These are phyloP conservation scores for Carex kokanica DNA, from an alignment of 176 grass and related monocot species.

Conservation along the genomic window DNA sequence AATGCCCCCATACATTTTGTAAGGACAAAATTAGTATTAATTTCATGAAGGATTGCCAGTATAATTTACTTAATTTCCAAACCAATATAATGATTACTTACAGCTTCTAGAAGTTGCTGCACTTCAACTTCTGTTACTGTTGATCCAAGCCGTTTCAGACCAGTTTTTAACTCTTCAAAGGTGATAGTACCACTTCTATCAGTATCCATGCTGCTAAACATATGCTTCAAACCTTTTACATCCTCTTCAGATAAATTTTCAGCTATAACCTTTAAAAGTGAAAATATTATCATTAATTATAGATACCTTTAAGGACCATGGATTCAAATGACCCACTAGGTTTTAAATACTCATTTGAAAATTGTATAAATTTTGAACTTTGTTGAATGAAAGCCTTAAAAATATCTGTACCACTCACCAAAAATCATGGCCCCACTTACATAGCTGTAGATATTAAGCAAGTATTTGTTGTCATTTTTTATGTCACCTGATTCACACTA, in stretches of 20 bases:
- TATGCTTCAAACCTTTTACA: constrained; percentile 36
- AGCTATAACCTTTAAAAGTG: constrained; percentile 30
- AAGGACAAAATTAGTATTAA: background rate
- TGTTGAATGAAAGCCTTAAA: background rate
- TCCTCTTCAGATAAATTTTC: constrained; percentile 32
- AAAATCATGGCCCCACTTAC: background rate
- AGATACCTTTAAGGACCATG: background rate
- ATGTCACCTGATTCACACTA: background rate
- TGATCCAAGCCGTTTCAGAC: constrained; percentile 28
- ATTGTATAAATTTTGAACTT: background rate
- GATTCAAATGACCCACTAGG: background rate
- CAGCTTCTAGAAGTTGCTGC: constrained; percentile 22
- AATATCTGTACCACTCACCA: background rate
- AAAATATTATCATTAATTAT: background rate
- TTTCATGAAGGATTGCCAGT: background rate
- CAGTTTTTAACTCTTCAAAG: constrained; percentile 28
- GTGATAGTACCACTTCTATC: constrained; percentile 36
- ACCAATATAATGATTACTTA: background rate
- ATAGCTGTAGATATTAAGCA: background rate
- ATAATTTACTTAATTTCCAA: background rate
- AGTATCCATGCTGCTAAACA: constrained; percentile 36
- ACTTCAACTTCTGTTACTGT: constrained; percentile 30
- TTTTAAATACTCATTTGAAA: background rate
- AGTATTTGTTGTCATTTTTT: background rate
- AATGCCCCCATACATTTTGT: background rate